A percentile compares a stretch with the other conserved stretches of the same genome.
phyloP scores from a whole-genome alignment of 345 rosid species.

The Nephelium lappaceum region DNA sequence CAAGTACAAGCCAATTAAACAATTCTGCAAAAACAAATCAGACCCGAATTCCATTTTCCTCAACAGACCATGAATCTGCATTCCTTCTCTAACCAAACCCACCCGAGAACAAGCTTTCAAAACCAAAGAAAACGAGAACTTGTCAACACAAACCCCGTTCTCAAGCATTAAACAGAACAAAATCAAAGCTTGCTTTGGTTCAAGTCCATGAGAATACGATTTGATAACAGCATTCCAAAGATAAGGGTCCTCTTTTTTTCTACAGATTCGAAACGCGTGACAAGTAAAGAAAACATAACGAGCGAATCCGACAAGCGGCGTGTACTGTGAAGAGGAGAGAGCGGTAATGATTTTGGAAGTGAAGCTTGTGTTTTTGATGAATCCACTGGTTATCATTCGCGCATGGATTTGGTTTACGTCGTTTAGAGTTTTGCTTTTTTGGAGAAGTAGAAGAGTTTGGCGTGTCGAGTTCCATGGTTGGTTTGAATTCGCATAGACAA shows the following conservation, averaged over 20 bases:
- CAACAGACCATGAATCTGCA: constrained; percentile 57
- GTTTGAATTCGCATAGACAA: constrained; percentile 26
- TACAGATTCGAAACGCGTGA: constrained; percentile 14
- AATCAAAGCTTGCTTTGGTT: constrained; percentile 36
- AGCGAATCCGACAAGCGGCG: constrained; percentile 37
- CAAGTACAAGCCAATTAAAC: constrained; percentile 36
- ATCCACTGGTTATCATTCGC: constrained; percentile 41
- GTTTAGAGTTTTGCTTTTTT: constrained; percentile 36
- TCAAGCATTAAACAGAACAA: constrained; percentile 44
- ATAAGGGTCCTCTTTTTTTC: constrained; percentile 31
- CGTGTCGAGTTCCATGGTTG: constrained; percentile 51
- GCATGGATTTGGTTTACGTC: constrained; percentile 47
- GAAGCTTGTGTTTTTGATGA: constrained; percentile 32
- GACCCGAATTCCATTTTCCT: constrained; percentile 34
- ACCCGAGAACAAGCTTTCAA: constrained; percentile 51
- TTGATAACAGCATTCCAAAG: constrained; percentile 58
- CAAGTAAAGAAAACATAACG: constrained; percentile 39
- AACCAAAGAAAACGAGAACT: constrained; percentile 47
- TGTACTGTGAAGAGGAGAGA: constrained; percentile 34
- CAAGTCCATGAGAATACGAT: constrained; percentile 49
- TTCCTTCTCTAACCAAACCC: constrained; percentile 42
- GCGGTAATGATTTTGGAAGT: constrained; percentile 39
- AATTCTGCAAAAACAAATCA: constrained; percentile 43
- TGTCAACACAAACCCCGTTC: constrained; percentile 41
- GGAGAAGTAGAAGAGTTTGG: constrained; percentile 37